Evolutionary conservation across 1,284 basidiomycete species (phyloP), one percentile per base, ranked within the genome.

Genomic region (Rhodotorula sp.): DNA sequence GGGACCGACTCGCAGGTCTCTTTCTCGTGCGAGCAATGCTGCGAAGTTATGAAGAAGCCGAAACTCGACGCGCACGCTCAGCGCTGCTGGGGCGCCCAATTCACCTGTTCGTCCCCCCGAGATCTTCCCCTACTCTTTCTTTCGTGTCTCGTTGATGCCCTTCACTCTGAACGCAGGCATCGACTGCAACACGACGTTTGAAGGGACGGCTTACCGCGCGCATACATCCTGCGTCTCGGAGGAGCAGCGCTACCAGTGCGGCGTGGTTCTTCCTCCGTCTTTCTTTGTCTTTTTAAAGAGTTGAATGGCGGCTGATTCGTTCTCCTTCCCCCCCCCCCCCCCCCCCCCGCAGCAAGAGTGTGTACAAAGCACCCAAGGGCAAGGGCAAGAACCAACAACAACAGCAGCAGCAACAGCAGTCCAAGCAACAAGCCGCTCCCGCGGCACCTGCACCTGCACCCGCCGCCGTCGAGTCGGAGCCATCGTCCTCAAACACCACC

Each of bases 21-120:
- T 24, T 71, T 71, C 58, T 59, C 45, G 6, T 86, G 85, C 76
- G 85, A 86, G 75, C 84, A 83, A 51, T 94, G 93, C 80, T 83
- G 85, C 63, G 93, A 95, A 76, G 88, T 91, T 14, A 87, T 95
- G 51, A 95, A 93, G 82, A 95, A 95, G 80, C 93, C 93, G 14
- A 93, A 94, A 80, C 85, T 93, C 6, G 89, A 91, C 79, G 84
- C 87, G 76, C 90, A 91, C 78, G 70, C 73, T 18, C 51, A 60
- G 22, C 49, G 81, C 17, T 82, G 88, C 76, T 81, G 82, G 78
- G 81, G 66, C 65, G 81, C 73, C n/a, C 45, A 67, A 44, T 75
- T 63, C 71, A 70, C 71, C 37, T 75, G 72, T 69, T 14, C 46
- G 72, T 67, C 8, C 3, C 15, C 0, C n/a, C n/a, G n/a, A n/a